phyloP scores from a whole-genome alignment of 129 eudicot genomes.

The Flaveria brownii region DNA sequence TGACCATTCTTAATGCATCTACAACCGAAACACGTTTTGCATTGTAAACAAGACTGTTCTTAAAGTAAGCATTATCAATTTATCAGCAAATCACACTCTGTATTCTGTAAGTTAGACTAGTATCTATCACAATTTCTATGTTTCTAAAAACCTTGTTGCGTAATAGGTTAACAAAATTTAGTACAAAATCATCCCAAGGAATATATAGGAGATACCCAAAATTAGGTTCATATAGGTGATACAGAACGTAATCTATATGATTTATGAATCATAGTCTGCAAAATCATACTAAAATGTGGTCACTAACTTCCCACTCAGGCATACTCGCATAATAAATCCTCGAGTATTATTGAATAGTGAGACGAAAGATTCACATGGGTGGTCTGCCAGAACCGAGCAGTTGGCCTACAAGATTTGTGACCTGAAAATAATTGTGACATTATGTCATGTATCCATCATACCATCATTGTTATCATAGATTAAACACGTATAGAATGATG shows the following conservation, averaged over 20 bases:
- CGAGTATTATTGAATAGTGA: slow-evolving; percentile 10
- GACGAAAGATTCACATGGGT: slow-evolving; percentile 45
- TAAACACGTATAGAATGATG: not conserved
- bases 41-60: not conserved
- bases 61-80: too few species aligned
- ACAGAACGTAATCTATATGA: slow-evolving; percentile 35
- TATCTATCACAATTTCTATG: not conserved
- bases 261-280: slow-evolving; percentile 28
- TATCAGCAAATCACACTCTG: not conserved
- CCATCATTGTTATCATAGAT: not conserved
- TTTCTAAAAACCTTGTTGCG: not conserved
- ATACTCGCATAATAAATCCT: slow-evolving; percentile 25
- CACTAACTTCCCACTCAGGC: slow-evolving; percentile 12
- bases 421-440: slow-evolving; percentile 47
- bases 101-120: not conserved
- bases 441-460: slow-evolving; percentile 10
- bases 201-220: slow-evolving; percentile 27
- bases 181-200: slow-evolving; percentile 23
- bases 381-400: slow-evolving; percentile 64
- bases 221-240: slow-evolving; percentile 23
- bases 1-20: too few species aligned
- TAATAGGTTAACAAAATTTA: not conserved
- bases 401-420: slow-evolving; percentile 73
- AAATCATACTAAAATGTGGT: slow-evolving; percentile 26
- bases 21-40: not conserved